Conservation (phyloP, 176 grass and related monocot species). For the Saccharum officinarum region DNA sequence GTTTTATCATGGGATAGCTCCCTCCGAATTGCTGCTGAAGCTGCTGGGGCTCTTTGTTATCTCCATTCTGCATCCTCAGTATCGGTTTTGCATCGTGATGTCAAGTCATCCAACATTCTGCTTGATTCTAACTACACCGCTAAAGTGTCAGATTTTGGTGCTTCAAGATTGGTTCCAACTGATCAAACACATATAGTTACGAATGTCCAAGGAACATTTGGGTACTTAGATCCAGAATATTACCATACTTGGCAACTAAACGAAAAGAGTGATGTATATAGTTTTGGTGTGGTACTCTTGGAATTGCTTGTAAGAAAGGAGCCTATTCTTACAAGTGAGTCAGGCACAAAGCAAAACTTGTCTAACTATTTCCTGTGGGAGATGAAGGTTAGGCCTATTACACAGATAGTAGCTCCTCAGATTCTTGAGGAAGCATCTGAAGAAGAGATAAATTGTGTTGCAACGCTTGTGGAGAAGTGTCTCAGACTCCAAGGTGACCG, state of each 20-base stretch:
- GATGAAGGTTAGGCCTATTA: background rate
- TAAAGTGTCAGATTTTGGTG: conserved; percentile 1
- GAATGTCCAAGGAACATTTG: background rate
- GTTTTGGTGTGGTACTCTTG: background rate
- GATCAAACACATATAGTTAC: background rate
- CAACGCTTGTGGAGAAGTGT: background rate
- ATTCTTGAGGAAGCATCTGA: background rate
- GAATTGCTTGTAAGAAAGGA: background rate
- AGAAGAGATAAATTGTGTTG: background rate
- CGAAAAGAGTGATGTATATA: background rate
- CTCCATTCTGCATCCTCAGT: background rate
- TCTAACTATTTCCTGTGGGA: background rate
- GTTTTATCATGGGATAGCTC: background rate
- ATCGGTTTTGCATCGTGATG: conserved; percentile 9
- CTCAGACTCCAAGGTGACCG: background rate
- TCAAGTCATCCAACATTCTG: background rate
- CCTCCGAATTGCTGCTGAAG: conserved; percentile 3
- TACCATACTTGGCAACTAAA: background rate
- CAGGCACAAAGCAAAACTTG: background rate
- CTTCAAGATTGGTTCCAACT: conserved; percentile 7
- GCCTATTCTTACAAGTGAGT: background rate
- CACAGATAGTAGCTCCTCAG: background rate
- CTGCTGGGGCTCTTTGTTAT: background rate
- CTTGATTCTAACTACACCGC: background rate
- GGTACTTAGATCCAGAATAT: conserved; percentile 7